phyloP scores from a whole-genome alignment of 73 alveolate genomes.

The Diophrys sp. region DNA sequence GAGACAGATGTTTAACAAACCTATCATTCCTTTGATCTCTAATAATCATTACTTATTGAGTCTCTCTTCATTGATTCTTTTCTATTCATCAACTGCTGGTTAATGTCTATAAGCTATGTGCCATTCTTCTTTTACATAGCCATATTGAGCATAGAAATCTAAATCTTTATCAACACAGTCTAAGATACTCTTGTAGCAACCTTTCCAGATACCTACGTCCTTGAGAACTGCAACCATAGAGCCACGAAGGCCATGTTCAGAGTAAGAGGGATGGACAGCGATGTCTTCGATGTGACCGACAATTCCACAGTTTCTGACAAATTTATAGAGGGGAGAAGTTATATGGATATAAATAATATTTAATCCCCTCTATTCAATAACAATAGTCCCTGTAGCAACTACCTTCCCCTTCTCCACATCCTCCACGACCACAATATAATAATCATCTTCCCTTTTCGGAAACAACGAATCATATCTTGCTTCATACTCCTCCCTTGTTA shows the following conservation, averaged over 20 bases:
- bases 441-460: neutral
- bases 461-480: neutral
- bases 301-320: neutral
- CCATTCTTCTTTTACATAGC: neutral
- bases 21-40: too few relatives aligned
- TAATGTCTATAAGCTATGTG: neutral
- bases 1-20: too few relatives aligned
- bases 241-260: neutral
- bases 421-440: neutral
- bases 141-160: neutral
- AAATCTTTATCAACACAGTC: neutral
- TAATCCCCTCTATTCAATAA: too few relatives aligned
- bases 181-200: neutral
- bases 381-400: neutral
- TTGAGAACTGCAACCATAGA: neutral
- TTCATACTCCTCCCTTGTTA: neutral
- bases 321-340: too few relatives aligned
- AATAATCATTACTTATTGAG: too few relatives aligned
- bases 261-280: neutral
- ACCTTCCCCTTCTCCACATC: neutral
- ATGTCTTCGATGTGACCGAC: neutral
- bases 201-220: neutral
- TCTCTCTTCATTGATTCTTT: neutral
- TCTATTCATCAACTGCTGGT: neutral
- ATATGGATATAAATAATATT: too few relatives aligned